Evolutionary conservation across 495 filamentous ascomycete species (phyloP), one percentile per base, ranked within the genome.

Genomic region (Talaromyces liani): DNA sequence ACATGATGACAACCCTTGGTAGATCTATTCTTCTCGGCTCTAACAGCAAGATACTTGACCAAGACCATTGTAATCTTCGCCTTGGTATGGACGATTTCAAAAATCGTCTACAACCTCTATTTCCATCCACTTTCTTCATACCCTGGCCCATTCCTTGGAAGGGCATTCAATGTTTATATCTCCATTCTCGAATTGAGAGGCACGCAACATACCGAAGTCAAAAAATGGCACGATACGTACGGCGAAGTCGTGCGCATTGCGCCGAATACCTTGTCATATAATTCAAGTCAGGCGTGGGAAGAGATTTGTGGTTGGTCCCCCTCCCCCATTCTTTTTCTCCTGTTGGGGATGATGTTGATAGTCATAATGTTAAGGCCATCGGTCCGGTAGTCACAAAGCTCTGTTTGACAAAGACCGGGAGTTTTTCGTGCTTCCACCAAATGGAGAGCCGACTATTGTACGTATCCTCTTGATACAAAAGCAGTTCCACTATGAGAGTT

Each of bases 61-160:
- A 49, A 49, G 45, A 8, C n/a, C 18, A 12, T 49, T 20, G 18
- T 22, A 20, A 12, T 12, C n/a, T 12, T 20, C n/a, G 45, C 45
- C 8, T 49, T 49, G 45, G 45, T 9, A 49, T 49, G 45, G 45
- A 22, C 4, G 18, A 9, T 20, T 49, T 49, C 45, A 18, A 60
- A 68, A 24, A 18, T 63, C 12, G 36, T 71, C 9, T 75, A 72
- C 63, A 69, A 73, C 58, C 29, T 75, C 57, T 69, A 64, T 22
- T 69, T 70, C 18, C 72, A 74, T 60, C 73, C 72, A 0, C 63
- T 75, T 9, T 51, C 55, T 18, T 27, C 54, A 0, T 71, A 65
- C 47, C 70, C 73, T 22, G 72, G 73, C 9, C 73, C 72, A 14
- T 61, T 71, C 10, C 67, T 66, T 24, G 70, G 63, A 59, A 45